Conservation (phyloP, 768 basidiomycete genomes). For the Pisolithus microcarpus region DNA sequence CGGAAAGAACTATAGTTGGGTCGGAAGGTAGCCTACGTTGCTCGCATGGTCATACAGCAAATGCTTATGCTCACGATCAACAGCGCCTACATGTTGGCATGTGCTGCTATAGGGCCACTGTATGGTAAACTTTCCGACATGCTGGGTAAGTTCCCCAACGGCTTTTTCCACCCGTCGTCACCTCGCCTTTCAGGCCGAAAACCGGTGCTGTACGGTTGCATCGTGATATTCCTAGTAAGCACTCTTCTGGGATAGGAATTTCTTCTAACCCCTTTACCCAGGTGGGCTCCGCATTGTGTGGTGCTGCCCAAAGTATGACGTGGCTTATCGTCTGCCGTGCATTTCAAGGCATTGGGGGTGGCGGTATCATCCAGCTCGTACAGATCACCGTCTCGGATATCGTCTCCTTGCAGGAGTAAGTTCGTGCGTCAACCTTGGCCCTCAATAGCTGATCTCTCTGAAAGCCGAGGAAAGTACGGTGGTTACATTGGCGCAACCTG, state of each 20-base stretch:
- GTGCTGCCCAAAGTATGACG: slow-evolving; percentile 69
- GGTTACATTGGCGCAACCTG: slow-evolving; percentile 72
- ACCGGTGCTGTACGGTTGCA: slow-evolving; percentile 58
- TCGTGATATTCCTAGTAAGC: slow-evolving; percentile 58
- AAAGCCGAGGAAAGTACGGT: slow-evolving; percentile 69
- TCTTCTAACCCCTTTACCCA: slow-evolving; percentile 16
- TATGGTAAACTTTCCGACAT: slow-evolving; percentile 75
- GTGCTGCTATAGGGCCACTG: slow-evolving; percentile 58
- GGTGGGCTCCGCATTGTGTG: slow-evolving; percentile 79
- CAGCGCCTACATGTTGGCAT: slow-evolving; percentile 70
- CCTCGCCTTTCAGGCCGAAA: slow-evolving; percentile 49
- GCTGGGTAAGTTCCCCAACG: slow-evolving; percentile 20
- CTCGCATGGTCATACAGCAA: background rate
- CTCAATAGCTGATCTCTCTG: background rate
- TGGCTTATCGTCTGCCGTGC: slow-evolving; percentile 76
- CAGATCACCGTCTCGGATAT: slow-evolving; percentile 80
- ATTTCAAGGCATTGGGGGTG: slow-evolving; percentile 79
- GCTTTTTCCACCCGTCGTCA: slow-evolving; percentile 8
- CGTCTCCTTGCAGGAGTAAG: slow-evolving; percentile 69
- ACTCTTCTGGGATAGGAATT: slow-evolving; percentile 7
- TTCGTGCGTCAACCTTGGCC: background rate
- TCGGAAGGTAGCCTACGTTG: slow-evolving; percentile 47
- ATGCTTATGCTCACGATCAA: background rate
- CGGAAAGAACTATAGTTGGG: slow-evolving; percentile 63
- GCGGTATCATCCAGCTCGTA: slow-evolving; percentile 70